phyloP scores from a whole-genome alignment of 148 eudicot genomes.

The Dysphania ambrosioides region DNA sequence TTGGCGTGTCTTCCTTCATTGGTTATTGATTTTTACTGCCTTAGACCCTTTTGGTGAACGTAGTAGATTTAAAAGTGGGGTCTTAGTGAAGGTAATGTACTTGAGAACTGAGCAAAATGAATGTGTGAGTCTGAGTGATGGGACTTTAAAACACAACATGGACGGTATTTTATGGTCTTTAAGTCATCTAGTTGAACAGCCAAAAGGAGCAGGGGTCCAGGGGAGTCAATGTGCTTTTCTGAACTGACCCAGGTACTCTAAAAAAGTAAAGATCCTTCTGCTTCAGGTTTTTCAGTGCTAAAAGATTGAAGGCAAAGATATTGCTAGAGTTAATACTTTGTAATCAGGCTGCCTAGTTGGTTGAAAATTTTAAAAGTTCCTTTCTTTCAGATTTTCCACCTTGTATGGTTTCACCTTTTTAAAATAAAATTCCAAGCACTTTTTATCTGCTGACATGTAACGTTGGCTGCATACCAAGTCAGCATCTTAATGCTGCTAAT shows the following conservation, averaged over 20 bases:
- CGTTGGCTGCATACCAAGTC: not conserved
- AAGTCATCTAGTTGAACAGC: not conserved
- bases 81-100: not conserved
- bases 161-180: too few relatives aligned
- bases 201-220: not conserved
- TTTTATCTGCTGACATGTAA: not conserved
- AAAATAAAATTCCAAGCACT: not conserved
- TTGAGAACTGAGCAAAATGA: not conserved
- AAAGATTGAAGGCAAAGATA: not conserved
- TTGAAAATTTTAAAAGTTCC: not conserved
- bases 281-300: not conserved
- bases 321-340: not conserved
- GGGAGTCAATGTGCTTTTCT: not conserved
- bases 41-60: not conserved
- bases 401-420: not conserved
- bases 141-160: too few relatives aligned
- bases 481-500: not conserved
- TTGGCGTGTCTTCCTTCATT: not conserved
- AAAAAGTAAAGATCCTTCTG: not conserved
- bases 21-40: not conserved
- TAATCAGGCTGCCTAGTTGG: not conserved
- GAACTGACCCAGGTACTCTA: not conserved
- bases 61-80: too few relatives aligned
- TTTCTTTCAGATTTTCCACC: not conserved
- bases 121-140: not conserved